Conservation (phyloP, 2,329 filamentous ascomycete species). For the Metarhizium anisopliae region DNA sequence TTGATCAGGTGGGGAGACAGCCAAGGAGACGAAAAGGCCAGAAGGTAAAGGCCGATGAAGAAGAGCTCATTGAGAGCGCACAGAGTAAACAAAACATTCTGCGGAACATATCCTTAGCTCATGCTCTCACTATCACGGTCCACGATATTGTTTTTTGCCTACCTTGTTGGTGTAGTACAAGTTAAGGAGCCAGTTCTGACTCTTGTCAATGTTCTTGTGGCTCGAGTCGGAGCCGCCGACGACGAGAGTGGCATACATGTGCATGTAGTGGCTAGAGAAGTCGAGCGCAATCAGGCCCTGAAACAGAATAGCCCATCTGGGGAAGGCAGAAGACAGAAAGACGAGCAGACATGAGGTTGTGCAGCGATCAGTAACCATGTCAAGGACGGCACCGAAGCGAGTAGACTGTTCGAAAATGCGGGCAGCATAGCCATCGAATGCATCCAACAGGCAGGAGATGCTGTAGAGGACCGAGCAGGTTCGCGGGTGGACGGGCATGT, state of each 20-base stretch:
- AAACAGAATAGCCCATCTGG: conserved; percentile 88
- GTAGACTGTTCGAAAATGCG: conserved; percentile 75
- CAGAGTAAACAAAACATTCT: conserved; percentile 86
- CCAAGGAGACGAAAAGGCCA: conserved; percentile 88
- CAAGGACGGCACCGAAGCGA: conserved; percentile 89
- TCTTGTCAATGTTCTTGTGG: conserved; percentile 91
- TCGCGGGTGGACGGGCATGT: conserved; percentile 97
- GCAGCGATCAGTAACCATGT: conserved; percentile 98
- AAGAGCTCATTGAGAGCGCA: conserved; percentile 91
- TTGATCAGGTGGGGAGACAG: conserved; percentile 77
- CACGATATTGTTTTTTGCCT: conserved; percentile 21
- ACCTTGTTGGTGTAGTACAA: conserved; percentile 98
- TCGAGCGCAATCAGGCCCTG: conserved; percentile 89
- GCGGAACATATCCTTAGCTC: background rate
- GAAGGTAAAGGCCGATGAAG: conserved; percentile 96
- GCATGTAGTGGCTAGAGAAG: conserved; percentile 94
- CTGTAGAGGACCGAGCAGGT: conserved; percentile 89
- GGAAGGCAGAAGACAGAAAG: conserved; percentile 90
- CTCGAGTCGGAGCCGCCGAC: conserved; percentile 74
- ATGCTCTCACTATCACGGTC: background rate
- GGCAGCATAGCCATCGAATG: conserved; percentile 89
- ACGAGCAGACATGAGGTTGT: conserved; percentile 92
- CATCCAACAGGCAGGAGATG: conserved; percentile 89
- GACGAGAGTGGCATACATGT: conserved; percentile 92
- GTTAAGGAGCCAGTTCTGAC: conserved; percentile 80